Base-by-base conservation (phyloP, 495 filamentous ascomycete species). In the Xylaria flabelliformis region DNA sequence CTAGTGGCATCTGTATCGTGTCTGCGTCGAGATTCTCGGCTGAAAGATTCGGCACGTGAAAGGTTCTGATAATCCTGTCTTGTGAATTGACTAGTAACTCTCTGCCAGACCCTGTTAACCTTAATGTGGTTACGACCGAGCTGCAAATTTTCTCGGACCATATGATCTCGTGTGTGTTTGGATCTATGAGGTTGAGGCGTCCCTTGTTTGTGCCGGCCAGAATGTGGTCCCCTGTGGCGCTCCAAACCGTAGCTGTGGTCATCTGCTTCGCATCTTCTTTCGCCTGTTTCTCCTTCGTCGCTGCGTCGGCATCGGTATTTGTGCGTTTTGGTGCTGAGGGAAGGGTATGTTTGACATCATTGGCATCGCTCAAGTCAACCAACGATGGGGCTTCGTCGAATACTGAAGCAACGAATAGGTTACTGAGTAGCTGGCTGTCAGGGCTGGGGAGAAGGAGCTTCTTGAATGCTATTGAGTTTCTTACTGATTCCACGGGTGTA, bases 151-250 rank as follows among this genome's bases (percentile, higher is more conserved):
- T 92, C 51, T 90, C 92, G 50, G 93, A 97, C 85, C 94, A 91
- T 70, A 97, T 92, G 17, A 93, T 93, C 63, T 91, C 87, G 77
- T 86, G 90, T 0, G 91, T 92, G 63, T 88, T 85, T 6, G 93
- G 92, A 74, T 93, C 91, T 80, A 98, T 96, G 61, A 99, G 92
- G 80, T 98, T 98, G 72, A 98, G 85, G 87, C 94, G 96, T 39
- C 96, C 96, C 81, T 97, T 97, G 69, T 90, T 97, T 5, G 96
- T 98, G 9, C 94, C 96, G 1, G 94, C 89, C 24, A 98, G 86
- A 41, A 99, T 92, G 80, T 97, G 92, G 61, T 94, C 90, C 26
- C 96, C 96, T 2, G 91, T 85, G 0, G 88, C 88, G 0, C 92
- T 95, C 84, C 97, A 99, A 39, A 97, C 87, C 1, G 94, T 91